Base-by-base conservation (phyloP, 331 rosid genomes). In the Erythrophleum ivorense region DNA sequence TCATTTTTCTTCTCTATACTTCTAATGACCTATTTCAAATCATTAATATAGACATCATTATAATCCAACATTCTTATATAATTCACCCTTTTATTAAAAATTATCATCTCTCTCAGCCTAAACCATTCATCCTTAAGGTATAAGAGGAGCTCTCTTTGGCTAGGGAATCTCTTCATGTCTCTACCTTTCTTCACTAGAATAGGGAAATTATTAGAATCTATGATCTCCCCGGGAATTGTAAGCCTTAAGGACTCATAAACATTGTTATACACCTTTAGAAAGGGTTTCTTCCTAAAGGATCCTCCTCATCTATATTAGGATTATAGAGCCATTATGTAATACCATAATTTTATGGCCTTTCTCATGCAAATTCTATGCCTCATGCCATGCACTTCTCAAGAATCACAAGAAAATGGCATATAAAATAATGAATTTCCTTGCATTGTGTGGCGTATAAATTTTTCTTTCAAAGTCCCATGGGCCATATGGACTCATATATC, bases 271-370 rank as follows among this genome's bases (percentile, higher is more conserved):
- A 95, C 90, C 82, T 85, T 89, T 5, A 79, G 80, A 70, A 85
- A 88, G 45, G 49, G 53, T 88, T 78, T 71, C 81, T 89, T 71
- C 98, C 97, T 31, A 92, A 74, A 63, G 92, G 95, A 53, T 91
- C 90, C 69, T 91, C 94, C 0, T 72, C 90, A 70, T 91, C 87
- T 9, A 93, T 90, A 48, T 85, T 75, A 31, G 97, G 87, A 3
- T 93, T 84, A 78, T 95, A 95, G 29, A 95, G 89, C 98, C 98
- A 95, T 82, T 95, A n/a, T n/a, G n/a, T n/a, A n/a, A n/a, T n/a
- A n/a, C n/a, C n/a, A n/a, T n/a, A n/a, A n/a, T n/a, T n/a, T n/a
- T n/a, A n/a, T n/a, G n/a, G n/a, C n/a, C n/a, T n/a, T n/a, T n/a
- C n/a, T n/a, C n/a, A n/a, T n/a, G n/a, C n/a, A n/a, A n/a, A n/a